phyloP scores from a whole-genome alignment of 805 yeast genomes.

The Saccharomycopsis olivae region DNA sequence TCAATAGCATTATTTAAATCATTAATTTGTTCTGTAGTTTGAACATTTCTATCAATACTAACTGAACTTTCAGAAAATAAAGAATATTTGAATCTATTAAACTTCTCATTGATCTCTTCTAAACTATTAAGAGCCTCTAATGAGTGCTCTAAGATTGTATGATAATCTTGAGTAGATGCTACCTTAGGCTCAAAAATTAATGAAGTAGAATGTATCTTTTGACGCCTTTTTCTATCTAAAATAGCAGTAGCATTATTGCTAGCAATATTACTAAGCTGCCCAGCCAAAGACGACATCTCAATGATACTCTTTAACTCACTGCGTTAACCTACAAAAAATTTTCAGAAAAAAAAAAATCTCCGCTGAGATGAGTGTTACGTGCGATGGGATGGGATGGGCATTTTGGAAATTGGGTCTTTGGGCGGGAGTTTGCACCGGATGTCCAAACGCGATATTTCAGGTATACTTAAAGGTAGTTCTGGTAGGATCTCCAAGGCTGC shows the following conservation, averaged over 20 bases:
- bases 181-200: constrained; percentile 74
- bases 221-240: constrained; percentile 76
- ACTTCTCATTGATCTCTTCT: constrained; percentile 61
- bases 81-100: constrained; percentile 55
- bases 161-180: constrained; percentile 94
- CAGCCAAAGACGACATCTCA: constrained; percentile 47
- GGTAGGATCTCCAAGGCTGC: too few relatives aligned
- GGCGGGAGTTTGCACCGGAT: too few relatives aligned
- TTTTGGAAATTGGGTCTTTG: too few relatives aligned
- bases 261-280: constrained; percentile 68
- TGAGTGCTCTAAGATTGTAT: constrained; percentile 61
- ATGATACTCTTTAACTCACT: not conserved
- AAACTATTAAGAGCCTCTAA: constrained; percentile 69
- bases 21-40: constrained; percentile 65
- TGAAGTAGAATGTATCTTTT: constrained; percentile 81
- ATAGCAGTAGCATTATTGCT: constrained; percentile 59
- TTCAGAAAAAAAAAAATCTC: not conserved
- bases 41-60: constrained; percentile 71
- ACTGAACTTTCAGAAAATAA: constrained; percentile 79
- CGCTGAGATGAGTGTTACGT: too few relatives aligned
- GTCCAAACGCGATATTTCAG: too few relatives aligned
- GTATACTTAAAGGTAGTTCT: too few relatives aligned
- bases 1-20: constrained; percentile 66
- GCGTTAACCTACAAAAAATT: not conserved
- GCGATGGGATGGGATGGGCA: too few relatives aligned